Evolutionary conservation across 1,284 basidiomycete genomes (phyloP).

Genomic region (Coniferiporia sulphurascens): DNA sequence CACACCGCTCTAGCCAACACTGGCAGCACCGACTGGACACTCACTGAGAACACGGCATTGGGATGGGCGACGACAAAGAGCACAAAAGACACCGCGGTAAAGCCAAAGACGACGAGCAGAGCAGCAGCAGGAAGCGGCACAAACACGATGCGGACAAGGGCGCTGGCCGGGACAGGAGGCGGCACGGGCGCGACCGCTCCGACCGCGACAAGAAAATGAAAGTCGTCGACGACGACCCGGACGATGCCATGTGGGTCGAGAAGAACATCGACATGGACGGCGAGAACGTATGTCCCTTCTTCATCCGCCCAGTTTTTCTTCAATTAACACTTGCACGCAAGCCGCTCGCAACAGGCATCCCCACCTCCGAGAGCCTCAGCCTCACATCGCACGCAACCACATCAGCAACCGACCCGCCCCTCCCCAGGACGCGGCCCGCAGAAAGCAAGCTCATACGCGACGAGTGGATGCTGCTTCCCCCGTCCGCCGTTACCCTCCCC

Average conservation of each 20-base stretch:
- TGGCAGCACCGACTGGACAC: too few species aligned
- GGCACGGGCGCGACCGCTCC: conserved; percentile 22
- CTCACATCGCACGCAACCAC: conserved; percentile 54
- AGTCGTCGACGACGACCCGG: conserved; percentile 64
- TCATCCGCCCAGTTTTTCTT: background rate
- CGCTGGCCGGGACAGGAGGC: conserved; percentile 26
- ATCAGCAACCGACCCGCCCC: conserved; percentile 37
- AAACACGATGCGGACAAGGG: conserved; percentile 38
- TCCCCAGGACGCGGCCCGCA: conserved; percentile 40
- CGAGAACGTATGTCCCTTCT: conserved; percentile 48
- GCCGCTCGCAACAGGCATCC: conserved; percentile 68
- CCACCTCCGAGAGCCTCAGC: conserved; percentile 71
- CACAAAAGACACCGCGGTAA: conserved; percentile 35
- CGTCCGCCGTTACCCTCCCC: conserved; percentile 25
- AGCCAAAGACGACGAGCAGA: conserved; percentile 32
- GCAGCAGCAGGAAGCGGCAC: conserved; percentile 45
- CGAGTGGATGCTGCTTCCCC: conserved; percentile 84
- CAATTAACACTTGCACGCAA: too few species aligned
- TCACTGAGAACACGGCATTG: too few species aligned
- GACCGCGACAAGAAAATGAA: conserved; percentile 29
- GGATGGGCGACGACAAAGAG: conserved; percentile 10
- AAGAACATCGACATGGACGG: conserved; percentile 80
- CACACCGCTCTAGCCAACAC: background rate
- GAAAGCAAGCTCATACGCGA: conserved; percentile 63
- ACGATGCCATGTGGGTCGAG: conserved; percentile 80